phyloP scores from a whole-genome alignment of 1,284 basidiomycete genomes.

The Tilletia horrida region DNA sequence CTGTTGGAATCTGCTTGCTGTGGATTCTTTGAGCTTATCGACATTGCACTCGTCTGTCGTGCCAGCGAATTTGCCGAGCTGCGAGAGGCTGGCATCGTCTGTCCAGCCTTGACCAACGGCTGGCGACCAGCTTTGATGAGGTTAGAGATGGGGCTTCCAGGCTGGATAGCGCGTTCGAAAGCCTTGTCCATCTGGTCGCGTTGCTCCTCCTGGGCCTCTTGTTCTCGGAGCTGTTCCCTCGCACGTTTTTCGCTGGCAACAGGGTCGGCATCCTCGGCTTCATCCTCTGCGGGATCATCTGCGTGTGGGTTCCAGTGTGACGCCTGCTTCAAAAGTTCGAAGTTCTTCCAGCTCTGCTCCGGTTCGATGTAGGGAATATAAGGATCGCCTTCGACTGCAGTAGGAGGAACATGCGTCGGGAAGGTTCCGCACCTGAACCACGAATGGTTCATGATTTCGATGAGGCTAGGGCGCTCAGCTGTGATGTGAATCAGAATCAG shows the following conservation, averaged over 20 bases:
- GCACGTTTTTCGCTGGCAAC: conserved; percentile 20
- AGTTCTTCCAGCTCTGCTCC: conserved; percentile 38
- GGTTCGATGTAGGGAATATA: conserved; percentile 21
- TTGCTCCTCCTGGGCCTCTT: conserved; percentile 47
- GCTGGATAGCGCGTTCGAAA: conserved; percentile 90
- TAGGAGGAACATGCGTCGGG: neutral
- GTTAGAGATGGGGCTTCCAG: conserved; percentile 87
- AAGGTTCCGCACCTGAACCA: conserved; percentile 12
- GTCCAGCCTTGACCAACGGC: conserved; percentile 29
- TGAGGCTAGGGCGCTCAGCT: conserved; percentile 72
- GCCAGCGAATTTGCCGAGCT: conserved; percentile 27
- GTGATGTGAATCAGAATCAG: conserved; percentile 29
- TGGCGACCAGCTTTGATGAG: conserved; percentile 62
- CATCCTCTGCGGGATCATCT: conserved; percentile 34
- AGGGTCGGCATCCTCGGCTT: conserved; percentile 24
- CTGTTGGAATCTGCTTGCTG: neutral
- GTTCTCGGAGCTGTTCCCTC: conserved; percentile 34
- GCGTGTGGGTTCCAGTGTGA: conserved; percentile 42
- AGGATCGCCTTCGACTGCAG: neutral
- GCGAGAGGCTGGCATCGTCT: conserved; percentile 12
- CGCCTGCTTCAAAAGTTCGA: conserved; percentile 43
- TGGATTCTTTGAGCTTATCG: conserved; percentile 19
- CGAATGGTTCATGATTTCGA: conserved; percentile 64
- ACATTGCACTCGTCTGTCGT: conserved; percentile 19
- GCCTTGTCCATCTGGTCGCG: conserved; percentile 69